Evolutionary conservation across 768 basidiomycete species (phyloP).

Genomic region (Serendipita indica): DNA sequence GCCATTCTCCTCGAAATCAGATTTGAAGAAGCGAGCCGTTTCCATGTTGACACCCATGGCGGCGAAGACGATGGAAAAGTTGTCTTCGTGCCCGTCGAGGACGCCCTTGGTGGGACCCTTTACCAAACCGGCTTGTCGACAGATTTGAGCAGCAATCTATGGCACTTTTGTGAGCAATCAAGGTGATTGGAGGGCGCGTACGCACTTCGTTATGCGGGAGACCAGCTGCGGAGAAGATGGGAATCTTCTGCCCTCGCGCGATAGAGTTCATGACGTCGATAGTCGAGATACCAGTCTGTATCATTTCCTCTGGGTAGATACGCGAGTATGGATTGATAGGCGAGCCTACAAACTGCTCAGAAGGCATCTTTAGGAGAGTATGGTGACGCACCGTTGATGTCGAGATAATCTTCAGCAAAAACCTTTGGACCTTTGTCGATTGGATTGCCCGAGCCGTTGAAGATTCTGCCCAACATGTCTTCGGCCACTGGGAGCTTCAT

Average conservation of each 20-base stretch:
- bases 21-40: conserved; percentile 98
- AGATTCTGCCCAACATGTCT: conserved; percentile 97
- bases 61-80: conserved; percentile 98
- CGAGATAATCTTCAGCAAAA: conserved; percentile 97
- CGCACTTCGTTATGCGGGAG: conserved; percentile 94
- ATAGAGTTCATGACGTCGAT: conserved; percentile 98
- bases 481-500: conserved; percentile 99
- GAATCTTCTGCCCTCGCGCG: conserved; percentile 99
- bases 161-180: conserved; percentile 11
- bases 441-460: conserved; percentile 96
- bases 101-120: conserved; percentile 94
- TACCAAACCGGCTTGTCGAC: conserved; percentile 95
- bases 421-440: conserved; percentile 99
- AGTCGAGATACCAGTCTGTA: conserved; percentile 98
- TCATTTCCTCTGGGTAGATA: conserved; percentile 99
- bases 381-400: conserved; percentile 76
- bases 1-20: conserved; percentile 98
- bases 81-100: conserved; percentile 98
- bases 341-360: conserved; percentile 42
- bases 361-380: conserved; percentile 9
- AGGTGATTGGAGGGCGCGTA: conserved; percentile 10
- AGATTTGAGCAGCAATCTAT: conserved; percentile 98
- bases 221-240: conserved; percentile 98
- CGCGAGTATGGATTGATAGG: conserved; percentile 97
- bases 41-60: conserved; percentile 99